Base-by-base conservation (phyloP, 164 flowering plant species). In the Vitis amurensis region DNA sequence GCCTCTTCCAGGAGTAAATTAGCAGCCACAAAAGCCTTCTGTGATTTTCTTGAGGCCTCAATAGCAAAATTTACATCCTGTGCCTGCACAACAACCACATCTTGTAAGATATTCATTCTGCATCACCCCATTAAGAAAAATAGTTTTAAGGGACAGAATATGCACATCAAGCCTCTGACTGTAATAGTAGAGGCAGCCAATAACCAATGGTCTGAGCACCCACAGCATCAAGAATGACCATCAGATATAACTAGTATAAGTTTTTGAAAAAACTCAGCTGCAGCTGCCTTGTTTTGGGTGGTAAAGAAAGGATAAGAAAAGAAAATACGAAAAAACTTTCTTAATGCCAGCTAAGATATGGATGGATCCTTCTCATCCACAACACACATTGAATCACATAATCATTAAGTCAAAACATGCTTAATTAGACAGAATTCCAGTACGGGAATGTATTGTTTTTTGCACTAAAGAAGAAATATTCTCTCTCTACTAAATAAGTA, bases 1-100 rank as follows among this genome's bases (percentile, higher is more conserved):
- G 82, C 67, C 60, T 80, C 83, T 73, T 69, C 81, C 44, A 73
- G 31, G 61, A 63, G 69, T 58, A 48, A 68, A 74, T 69, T 82
- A 66, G 90, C 92, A 67, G 85, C 86, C 59, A 79, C 77, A 77
- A 87, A 87, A 64, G 91, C 89, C 76, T 60, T 73, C 56, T 73
- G 85, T 17, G 88, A 86, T 75, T 84, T 94, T 68, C 80, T 79
- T 53, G 86, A 75, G 55, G 97, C 96, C 55, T 92, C 97, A 93
- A 94, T 89, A 50, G 96, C 98, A 75, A 59, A 79, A 77, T 73
- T 78, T 50, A 84, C 83, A 67, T 88, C 86, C 68, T 83, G 79
- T 55, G 86, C 77, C 98, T 94, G 89, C 80, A 87, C 75, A 70
- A 67, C 37, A 64, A 56, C 30, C 44, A 16, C 31, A 57, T 17